phyloP scores from a whole-genome alignment of 805 yeast genomes.

The Saccharomycopsis fermentans region DNA sequence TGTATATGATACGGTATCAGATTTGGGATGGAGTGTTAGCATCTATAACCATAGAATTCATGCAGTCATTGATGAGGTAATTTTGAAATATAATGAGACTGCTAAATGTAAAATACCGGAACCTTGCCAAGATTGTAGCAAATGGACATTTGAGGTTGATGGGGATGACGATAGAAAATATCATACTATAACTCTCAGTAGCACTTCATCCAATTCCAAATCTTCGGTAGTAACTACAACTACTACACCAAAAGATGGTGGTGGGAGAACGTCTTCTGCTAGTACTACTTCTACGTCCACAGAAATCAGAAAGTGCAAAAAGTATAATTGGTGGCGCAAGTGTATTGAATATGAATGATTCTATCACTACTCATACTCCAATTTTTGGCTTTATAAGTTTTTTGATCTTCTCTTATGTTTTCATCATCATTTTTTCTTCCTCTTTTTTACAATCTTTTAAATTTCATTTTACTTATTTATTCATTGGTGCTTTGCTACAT shows the following conservation, averaged over 20 bases:
- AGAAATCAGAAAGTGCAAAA: slow-evolving; percentile 22
- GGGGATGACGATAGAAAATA: slow-evolving; percentile 20
- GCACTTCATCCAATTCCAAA: slow-evolving; percentile 28
- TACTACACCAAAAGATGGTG: slow-evolving; percentile 6
- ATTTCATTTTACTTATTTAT: background rate
- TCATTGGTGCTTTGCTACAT: background rate
- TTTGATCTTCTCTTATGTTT: background rate
- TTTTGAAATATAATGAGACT: slow-evolving; percentile 62
- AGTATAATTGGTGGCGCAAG: slow-evolving; percentile 47
- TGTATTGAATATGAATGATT: slow-evolving; percentile 32
- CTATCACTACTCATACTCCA: too few species aligned
- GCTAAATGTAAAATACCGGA: slow-evolving; percentile 67
- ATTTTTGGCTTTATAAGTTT: background rate
- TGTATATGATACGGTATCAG: slow-evolving; percentile 80
- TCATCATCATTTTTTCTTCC: background rate
- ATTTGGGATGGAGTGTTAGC: slow-evolving; percentile 85
- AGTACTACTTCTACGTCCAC: slow-evolving; percentile 19
- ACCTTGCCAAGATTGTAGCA: slow-evolving; percentile 82
- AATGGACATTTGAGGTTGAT: slow-evolving; percentile 68
- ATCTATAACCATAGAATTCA: slow-evolving; percentile 83
- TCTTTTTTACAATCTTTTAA: background rate
- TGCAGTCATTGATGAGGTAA: slow-evolving; percentile 76
- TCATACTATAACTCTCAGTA: slow-evolving; percentile 23
- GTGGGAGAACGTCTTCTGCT: background rate
- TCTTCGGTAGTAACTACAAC: slow-evolving; percentile 17